Conservation (phyloP, 495 filamentous ascomycete species). For the Talaromyces liani region DNA sequence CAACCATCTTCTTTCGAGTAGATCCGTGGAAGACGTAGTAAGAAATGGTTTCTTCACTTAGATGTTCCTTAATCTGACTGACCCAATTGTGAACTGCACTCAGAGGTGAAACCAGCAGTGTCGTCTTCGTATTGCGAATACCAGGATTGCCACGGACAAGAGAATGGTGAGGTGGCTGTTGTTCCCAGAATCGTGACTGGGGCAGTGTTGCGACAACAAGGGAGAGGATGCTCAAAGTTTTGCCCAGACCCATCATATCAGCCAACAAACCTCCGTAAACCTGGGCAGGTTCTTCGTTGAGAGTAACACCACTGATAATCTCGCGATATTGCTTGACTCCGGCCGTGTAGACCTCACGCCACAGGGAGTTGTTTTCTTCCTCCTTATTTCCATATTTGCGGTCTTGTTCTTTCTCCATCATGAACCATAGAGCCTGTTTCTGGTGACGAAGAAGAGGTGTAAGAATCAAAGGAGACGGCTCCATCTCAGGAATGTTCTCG, state of each 20-base stretch:
- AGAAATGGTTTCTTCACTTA: constrained; percentile 49
- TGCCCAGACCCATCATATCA: constrained; percentile 97
- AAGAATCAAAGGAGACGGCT: constrained; percentile 50
- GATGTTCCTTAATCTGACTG: constrained; percentile 76
- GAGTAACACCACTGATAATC: constrained; percentile 68
- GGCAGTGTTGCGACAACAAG: constrained; percentile 56
- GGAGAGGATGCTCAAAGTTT: constrained; percentile 83
- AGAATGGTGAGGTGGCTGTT: constrained; percentile 15
- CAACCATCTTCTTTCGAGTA: constrained; percentile 57
- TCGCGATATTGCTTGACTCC: constrained; percentile 62
- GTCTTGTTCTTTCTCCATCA: constrained; percentile 70
- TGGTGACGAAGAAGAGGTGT: constrained; percentile 81
- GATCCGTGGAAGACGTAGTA: constrained; percentile 82
- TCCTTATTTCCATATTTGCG: constrained; percentile 47
- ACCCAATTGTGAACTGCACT: constrained; percentile 91
- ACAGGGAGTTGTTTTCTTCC: constrained; percentile 62
- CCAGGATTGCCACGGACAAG: constrained; percentile 35
- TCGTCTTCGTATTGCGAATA: constrained; percentile 63
- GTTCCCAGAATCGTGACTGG: constrained; percentile 50
- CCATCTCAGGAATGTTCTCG: constrained; percentile 70
- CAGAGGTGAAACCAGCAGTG: constrained; percentile 83
- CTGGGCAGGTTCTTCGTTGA: constrained; percentile 57
- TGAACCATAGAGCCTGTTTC: constrained; percentile 84
- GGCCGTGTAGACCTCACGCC: constrained; percentile 47
- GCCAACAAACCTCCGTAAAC: constrained; percentile 83